These are phyloP conservation scores for Endothia cerciana DNA, from an alignment of 2,329 filamentous ascomycete species.

Conservation along the genomic window DNA sequence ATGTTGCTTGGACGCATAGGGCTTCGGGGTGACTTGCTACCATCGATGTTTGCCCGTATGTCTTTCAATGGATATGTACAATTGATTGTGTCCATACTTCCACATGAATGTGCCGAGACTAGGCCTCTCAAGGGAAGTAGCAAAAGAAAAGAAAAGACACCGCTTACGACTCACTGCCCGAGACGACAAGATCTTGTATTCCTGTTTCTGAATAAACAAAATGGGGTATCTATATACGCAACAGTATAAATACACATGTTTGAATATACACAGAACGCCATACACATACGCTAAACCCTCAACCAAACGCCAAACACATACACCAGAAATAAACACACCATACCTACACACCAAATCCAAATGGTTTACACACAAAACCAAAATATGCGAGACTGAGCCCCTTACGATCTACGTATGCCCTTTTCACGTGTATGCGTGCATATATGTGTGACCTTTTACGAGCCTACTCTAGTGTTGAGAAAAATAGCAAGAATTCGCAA, in stretches of 20 bases:
- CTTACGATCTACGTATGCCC: constrained; percentile 28
- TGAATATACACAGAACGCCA: constrained; percentile 9
- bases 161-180: not conserved
- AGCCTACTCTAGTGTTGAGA: constrained; percentile 19
- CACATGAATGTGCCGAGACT: not conserved
- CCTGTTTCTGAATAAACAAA: not conserved
- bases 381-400: constrained; percentile 20
- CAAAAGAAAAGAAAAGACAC: not conserved
- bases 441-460: constrained; percentile 32
- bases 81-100: no score
- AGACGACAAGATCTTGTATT: not conserved
- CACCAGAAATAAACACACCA: constrained; percentile 25
- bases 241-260: not conserved
- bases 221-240: constrained; percentile 6
- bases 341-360: constrained; percentile 1
- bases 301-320: constrained; percentile 27
- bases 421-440: constrained; percentile 25
- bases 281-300: not conserved
- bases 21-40: not conserved
- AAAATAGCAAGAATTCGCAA: constrained; percentile 8
- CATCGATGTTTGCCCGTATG: not conserved
- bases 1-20: not conserved
- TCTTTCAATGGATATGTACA: no score
- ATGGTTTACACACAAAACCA: constrained; percentile 39
- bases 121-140: not conserved